Conservation (phyloP, 345 rosid genomes). For the Eucalyptus marginata region DNA sequence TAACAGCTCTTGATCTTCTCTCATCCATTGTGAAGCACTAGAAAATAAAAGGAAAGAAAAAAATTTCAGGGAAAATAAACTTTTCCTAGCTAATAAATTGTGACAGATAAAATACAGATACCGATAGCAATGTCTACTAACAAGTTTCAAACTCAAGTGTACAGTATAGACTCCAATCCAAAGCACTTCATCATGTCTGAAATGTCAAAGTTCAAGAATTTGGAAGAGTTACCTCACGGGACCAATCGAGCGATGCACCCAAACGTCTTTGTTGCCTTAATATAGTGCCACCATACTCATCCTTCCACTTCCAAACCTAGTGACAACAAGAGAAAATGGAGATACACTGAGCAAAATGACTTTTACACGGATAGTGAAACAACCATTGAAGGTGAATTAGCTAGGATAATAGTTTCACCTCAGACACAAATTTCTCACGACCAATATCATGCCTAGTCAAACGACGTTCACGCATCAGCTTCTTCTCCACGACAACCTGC, state of each 20-base stretch:
- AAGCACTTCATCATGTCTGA: background rate
- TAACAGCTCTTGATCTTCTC: constrained; percentile 75
- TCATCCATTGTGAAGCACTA: constrained; percentile 97
- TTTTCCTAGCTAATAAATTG: background rate
- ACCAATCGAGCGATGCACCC: constrained; percentile 98
- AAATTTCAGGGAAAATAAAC: background rate
- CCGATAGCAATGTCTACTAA: background rate
- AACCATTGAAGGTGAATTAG: background rate
- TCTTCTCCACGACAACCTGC: constrained; percentile 94
- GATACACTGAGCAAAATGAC: background rate
- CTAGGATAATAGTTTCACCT: constrained; percentile 31
- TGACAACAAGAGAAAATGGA: background rate
- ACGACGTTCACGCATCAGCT: constrained; percentile 62
- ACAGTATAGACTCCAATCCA: background rate
- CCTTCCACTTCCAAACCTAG: constrained; percentile 96
- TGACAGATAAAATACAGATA: background rate
- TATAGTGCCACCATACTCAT: constrained; percentile 69
- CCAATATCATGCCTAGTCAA: constrained; percentile 88
- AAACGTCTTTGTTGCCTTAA: constrained; percentile 54
- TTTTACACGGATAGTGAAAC: background rate
- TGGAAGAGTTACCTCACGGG: constrained; percentile 66
- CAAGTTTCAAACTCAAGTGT: background rate
- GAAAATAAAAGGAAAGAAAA: background rate
- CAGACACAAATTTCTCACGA: constrained; percentile 67
- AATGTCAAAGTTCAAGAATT: background rate